phyloP scores from a whole-genome alignment of 2,329 filamentous ascomycete genomes.

The Cladophialophora psammophila region DNA sequence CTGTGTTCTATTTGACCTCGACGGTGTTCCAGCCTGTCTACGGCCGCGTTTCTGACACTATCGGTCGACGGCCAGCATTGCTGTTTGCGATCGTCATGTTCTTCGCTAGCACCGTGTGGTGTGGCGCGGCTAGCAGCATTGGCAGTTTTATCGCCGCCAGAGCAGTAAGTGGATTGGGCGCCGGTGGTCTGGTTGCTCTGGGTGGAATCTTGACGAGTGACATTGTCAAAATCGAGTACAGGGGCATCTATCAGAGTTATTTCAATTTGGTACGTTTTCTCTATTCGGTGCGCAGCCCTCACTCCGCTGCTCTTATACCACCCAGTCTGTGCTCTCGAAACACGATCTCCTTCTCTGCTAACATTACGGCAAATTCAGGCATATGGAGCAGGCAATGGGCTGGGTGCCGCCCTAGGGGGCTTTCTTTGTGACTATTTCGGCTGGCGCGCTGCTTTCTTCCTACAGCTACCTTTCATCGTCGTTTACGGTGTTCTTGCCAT shows the following conservation, averaged over 20 bases:
- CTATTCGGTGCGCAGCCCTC: not conserved
- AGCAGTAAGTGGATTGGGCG: slow-evolving; percentile 75
- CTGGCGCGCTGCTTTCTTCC: slow-evolving; percentile 75
- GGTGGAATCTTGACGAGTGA: slow-evolving; percentile 76
- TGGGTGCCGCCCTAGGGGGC: slow-evolving; percentile 74
- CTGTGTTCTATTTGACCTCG: slow-evolving; percentile 77
- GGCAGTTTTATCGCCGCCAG: slow-evolving; percentile 74
- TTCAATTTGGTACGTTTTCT: slow-evolving; percentile 48
- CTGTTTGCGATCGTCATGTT: slow-evolving; percentile 70
- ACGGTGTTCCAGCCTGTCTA: slow-evolving; percentile 79
- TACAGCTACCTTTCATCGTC: slow-evolving; percentile 64
- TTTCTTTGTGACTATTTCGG: slow-evolving; percentile 73
- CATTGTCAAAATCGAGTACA: slow-evolving; percentile 73
- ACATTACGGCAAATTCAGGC: slow-evolving; percentile 12
- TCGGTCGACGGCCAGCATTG: slow-evolving; percentile 68
- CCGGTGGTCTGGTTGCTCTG: slow-evolving; percentile 73
- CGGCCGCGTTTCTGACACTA: slow-evolving; percentile 75
- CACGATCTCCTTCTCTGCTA: not conserved
- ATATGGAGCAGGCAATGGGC: slow-evolving; percentile 36
- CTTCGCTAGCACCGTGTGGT: slow-evolving; percentile 70
- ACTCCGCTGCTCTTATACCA: not conserved
- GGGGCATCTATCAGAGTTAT: slow-evolving; percentile 76
- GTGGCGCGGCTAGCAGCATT: slow-evolving; percentile 71
- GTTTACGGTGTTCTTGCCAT: slow-evolving; percentile 57
- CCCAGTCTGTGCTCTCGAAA: not conserved